Conservation (phyloP, 169 alveolate species). For the Eimeria falciformis region DNA sequence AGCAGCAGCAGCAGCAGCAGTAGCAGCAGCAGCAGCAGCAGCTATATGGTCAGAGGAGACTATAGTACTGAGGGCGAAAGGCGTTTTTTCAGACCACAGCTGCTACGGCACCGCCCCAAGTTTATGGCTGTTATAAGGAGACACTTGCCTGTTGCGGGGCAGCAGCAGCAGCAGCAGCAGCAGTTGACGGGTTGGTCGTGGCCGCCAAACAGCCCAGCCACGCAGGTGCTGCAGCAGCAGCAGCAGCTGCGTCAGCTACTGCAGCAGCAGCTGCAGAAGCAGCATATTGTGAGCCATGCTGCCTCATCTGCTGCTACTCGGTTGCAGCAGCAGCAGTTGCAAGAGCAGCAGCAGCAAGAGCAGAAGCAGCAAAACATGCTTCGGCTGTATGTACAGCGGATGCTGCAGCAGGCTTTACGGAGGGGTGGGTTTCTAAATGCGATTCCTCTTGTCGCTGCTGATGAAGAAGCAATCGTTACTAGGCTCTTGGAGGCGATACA, state of each 20-base stretch:
- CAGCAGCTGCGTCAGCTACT: neutral
- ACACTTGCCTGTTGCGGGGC: neutral
- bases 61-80: neutral
- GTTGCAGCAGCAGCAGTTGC: slow-evolving; percentile 6
- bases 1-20: neutral
- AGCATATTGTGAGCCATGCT: neutral
- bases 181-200: neutral
- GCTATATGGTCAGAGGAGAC: neutral
- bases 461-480: slow-evolving; percentile 2
- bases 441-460: slow-evolving; percentile 29
- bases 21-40: slow-evolving; percentile 11
- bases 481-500: slow-evolving; percentile 10
- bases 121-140: slow-evolving; percentile 4
- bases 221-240: slow-evolving; percentile 45
- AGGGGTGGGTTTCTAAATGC: neutral
- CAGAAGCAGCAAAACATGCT: neutral
- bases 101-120: slow-evolving; percentile 8
- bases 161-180: neutral
- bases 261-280: slow-evolving; percentile 32
- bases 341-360: slow-evolving; percentile 32
- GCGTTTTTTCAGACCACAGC: neutral
- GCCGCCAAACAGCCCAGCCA: neutral
- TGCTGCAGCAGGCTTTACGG: slow-evolving; percentile 28
- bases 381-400: slow-evolving; percentile 17
- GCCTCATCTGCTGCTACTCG: neutral